These are phyloP conservation scores for Cryptococcus sp. DNA, from an alignment of 1,284 basidiomycete species.

Conservation along the genomic window DNA sequence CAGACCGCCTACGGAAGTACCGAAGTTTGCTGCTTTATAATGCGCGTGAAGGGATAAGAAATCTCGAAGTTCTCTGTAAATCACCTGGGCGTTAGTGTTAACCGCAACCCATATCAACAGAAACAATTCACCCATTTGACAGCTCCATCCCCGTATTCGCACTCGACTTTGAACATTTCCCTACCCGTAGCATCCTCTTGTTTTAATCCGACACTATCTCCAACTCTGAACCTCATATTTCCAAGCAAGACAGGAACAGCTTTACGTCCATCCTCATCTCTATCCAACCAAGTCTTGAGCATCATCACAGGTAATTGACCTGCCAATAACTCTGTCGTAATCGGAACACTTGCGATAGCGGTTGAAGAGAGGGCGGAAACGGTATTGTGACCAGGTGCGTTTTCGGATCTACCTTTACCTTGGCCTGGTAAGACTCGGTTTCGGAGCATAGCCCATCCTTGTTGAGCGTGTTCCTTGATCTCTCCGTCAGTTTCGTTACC, in stretches of 20 bases:
- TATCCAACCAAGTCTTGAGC: slow-evolving; percentile 83
- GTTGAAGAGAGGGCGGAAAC: slow-evolving; percentile 31
- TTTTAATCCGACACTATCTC: slow-evolving; percentile 40
- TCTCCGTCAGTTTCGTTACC: not conserved
- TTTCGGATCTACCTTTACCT: slow-evolving; percentile 7
- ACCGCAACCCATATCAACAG: not conserved
- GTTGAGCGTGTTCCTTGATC: slow-evolving; percentile 20
- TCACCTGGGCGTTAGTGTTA: slow-evolving; percentile 52
- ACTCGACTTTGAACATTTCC: slow-evolving; percentile 54
- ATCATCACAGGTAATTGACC: slow-evolving; percentile 78
- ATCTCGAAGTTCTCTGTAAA: slow-evolving; percentile 90
- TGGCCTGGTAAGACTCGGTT: slow-evolving; percentile 24
- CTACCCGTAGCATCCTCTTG: slow-evolving; percentile 33
- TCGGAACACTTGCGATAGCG: slow-evolving; percentile 56
- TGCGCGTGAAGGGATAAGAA: slow-evolving; percentile 88
- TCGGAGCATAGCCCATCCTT: slow-evolving; percentile 33
- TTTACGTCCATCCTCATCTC: slow-evolving; percentile 78
- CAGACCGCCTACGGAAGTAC: slow-evolving; percentile 49
- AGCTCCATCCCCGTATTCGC: slow-evolving; percentile 93
- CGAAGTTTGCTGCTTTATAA: slow-evolving; percentile 78
- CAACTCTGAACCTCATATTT: slow-evolving; percentile 45
- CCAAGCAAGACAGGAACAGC: slow-evolving; percentile 77
- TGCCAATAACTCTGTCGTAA: slow-evolving; percentile 77
- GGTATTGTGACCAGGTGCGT: slow-evolving; percentile 18
- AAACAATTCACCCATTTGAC: slow-evolving; percentile 71